Evolutionary conservation across 495 filamentous ascomycete genomes (phyloP), one percentile per base, ranked within the genome.

Genomic region (Penicillium canariense): DNA sequence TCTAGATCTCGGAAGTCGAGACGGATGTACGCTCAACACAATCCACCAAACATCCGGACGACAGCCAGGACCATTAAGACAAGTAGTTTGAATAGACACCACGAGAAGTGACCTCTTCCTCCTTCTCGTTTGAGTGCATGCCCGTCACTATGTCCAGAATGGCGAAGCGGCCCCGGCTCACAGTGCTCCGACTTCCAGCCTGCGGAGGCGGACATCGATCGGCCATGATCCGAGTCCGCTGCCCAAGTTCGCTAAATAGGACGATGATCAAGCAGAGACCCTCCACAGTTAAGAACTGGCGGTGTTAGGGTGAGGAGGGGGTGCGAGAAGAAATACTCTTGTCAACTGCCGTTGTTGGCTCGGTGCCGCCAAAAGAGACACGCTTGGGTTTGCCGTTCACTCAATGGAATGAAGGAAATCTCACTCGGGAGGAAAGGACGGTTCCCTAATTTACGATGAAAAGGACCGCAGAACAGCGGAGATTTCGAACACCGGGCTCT

Each of bases 141-240:
- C 5, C 40, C 47, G 15, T 27, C 26, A 23, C 55, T 62, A 62
- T 65, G 55, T 67, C 60, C 28, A 31, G 15, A 10, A 18, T 42
- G 48, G 56, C 59, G 58, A 59, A 53, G 57, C 46, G 56, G 55
- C 14, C 30, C 44, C 67, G 68, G 68, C 50, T 60, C 50, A 71
- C 68, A 59, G 68, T 71, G 65, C 61, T 69, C 68, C 68, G 65
- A 64, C 28, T 55, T 11, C 6, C 38, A 58, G 10, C 12, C 22
- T 30, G 22, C 36, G 26, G 43, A 46, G 43, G 26, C 38, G 20
- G 18, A 1, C 26, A n/a, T 38, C 34, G 8, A 42, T 63, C 56
- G 58, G 49, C 25, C 18, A 50, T 66, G 34, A 40, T 46, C 59
- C 61, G 61, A 59, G 30, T 53, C 55, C 31, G 55, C 18, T 45